Base-by-base conservation (phyloP, 768 basidiomycete species). In the Tylopilus subfusipes region DNA sequence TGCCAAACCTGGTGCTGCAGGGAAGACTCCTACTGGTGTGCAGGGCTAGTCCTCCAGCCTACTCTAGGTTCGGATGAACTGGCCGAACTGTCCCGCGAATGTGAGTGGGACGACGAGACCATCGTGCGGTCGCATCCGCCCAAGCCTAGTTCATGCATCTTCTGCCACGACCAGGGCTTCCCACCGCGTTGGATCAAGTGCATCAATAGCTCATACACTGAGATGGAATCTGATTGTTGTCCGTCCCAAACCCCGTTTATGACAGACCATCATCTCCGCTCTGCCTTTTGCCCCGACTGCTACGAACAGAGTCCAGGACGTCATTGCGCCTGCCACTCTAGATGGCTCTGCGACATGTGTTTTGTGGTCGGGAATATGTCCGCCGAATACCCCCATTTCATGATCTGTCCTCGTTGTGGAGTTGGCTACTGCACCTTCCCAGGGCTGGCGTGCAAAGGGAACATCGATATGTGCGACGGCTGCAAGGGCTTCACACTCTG, bases 331-430 rank as follows among this genome's bases (percentile, higher is more conserved):
- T 63, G 61, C 21, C n/a, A 0, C 2, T 0, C 0, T 10, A 0
- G 0, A 5, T 63, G 58, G 61, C 8, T 60, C 24, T 66, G 61
- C 33, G 21, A 31, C 5, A 22, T 9, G 2, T 64, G 55, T 25
- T 16, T 40, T 2, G 51, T 1, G 39, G 9, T 42, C 22, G n/a
- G 27, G 29, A 54, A 56, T 12, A 47, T 42, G 22, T 6, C 33
- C 3, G 2, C 1, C 16, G 5, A 1, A 2, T 31, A 40, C 36
- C 60, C 52, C 36, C 7, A 8, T 9, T 12, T 54, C 16, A 24
- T 63, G 25, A 38, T 50, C 25, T 64, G 60, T n/a, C 57, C 63
- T 29, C 49, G 63, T 9, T 62, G 62, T n/a, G 51, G 48, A 16
- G 43, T 49, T 2, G 1, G 27, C 36, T 58, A 58, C 16, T 63